Conservation (phyloP, 768 basidiomycete species). For the Tulasnella sp. region DNA sequence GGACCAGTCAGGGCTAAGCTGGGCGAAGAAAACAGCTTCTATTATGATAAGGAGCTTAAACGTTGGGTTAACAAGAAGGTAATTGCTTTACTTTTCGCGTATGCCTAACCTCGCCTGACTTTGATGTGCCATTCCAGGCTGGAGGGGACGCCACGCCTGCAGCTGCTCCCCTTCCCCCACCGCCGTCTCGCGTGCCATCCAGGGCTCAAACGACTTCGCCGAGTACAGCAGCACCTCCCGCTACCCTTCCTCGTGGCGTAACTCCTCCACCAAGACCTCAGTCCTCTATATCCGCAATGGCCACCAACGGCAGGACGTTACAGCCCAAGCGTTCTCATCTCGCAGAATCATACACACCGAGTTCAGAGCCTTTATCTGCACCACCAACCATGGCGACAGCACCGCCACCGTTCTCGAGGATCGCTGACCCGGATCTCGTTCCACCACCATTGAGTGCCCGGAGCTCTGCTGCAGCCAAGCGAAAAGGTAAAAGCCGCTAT, state of each 20-base stretch:
- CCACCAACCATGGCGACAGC: background rate
- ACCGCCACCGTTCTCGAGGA: background rate
- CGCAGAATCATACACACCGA: conserved; percentile 10
- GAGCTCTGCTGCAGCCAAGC: background rate
- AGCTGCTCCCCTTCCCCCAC: conserved; percentile 47
- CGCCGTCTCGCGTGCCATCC: conserved; percentile 73
- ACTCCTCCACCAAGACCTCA: conserved; percentile 14
- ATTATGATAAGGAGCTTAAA: conserved; percentile 90
- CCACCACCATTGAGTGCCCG: background rate
- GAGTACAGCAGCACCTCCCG: conserved; percentile 22
- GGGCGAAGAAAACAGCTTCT: conserved; percentile 81
- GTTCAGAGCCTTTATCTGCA: background rate
- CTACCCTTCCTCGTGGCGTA: background rate
- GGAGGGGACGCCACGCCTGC: conserved; percentile 40
- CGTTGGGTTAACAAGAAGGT: conserved; percentile 96
- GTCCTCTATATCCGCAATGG: background rate
- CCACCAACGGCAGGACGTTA: background rate
- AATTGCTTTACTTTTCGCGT: background rate
- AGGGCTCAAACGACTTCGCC: conserved; percentile 82
- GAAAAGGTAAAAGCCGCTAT: conserved; percentile 13
- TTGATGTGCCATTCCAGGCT: conserved; percentile 32
- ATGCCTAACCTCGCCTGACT: background rate
- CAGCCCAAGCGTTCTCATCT: conserved; percentile 8
- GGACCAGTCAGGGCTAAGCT: conserved; percentile 84
- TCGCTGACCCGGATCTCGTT: conserved; percentile 10